Base-by-base conservation (phyloP, 768 basidiomycete species). In the Tylopilus cervinicoccineus region DNA sequence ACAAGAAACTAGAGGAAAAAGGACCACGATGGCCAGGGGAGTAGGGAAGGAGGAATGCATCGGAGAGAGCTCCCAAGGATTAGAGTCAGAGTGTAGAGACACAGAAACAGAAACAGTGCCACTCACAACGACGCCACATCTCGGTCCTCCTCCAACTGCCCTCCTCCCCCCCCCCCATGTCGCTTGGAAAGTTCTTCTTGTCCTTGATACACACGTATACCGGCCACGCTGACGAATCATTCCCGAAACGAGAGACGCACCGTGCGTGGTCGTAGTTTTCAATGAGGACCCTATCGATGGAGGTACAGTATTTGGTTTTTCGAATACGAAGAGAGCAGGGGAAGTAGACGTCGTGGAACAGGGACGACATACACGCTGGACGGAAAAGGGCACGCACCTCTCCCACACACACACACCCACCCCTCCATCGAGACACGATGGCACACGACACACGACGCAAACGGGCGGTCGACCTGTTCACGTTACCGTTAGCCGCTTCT, bases 111-210 rank as follows among this genome's bases (percentile, higher is more conserved):
- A 20, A 20, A 34, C n/a, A 5, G 9, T n/a, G n/a, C 0, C 12
- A 65, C 76, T 32, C 43, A 81, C 84, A 71, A 58, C 5, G 79
- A 72, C 29, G 80, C 80, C 33, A 84, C 75, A 45, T 87, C 87
- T 58, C 82, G 82, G 65, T 87, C 89, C 57, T 86, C 83, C 47
- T 86, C 81, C 20, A 86, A n/a, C n/a, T n/a, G n/a, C n/a, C n/a
- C n/a, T n/a, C n/a, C n/a, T n/a, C n/a, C n/a, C n/a, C n/a, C n/a
- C 72, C 1, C 76, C 78, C 86, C 86, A 89, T 14, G 65, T 58
- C 40, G n/a, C 71, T 59, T 16, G 83, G 81, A 52, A 83, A 79
- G 48, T 84, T 84, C 63, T 73, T 78, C 88, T 62, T 88, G 74
- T 6, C 86, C 87, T 67, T 89, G 84, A 60, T 82, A 89, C 11